phyloP scores from a whole-genome alignment of 768 basidiomycete genomes.

The Lepiota brunneoincarnata region DNA sequence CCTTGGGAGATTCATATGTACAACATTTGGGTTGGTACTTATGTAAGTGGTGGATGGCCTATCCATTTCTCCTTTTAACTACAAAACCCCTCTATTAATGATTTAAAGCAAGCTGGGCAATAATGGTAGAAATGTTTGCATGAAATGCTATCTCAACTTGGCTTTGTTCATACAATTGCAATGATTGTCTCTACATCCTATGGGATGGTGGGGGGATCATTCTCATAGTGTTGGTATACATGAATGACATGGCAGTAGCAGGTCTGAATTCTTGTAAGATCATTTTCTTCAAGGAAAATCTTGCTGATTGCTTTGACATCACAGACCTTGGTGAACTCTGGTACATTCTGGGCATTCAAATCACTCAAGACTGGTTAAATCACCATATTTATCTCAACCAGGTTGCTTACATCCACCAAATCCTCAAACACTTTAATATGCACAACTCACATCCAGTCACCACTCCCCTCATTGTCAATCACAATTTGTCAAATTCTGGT shows the following conservation, averaged over 20 bases:
- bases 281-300: no score
- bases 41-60: no score
- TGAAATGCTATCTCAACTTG: background rate
- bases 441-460: constrained; percentile 19
- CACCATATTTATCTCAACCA: constrained; percentile 24
- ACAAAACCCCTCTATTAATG: no score
- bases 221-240: constrained; percentile 12
- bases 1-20: no score
- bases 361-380: constrained; percentile 18
- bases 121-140: no score
- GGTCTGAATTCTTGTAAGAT: no score
- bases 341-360: constrained; percentile 30
- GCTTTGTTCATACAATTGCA: constrained; percentile 11
- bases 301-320: no score
- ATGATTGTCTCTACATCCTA: constrained; percentile 18
- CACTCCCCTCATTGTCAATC: constrained; percentile 23
- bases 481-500: constrained; percentile 16
- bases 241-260: no score
- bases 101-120: no score
- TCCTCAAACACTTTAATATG: constrained; percentile 24
- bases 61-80: no score
- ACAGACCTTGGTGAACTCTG: no score
- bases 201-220: background rate
- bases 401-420: constrained; percentile 23
- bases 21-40: no score